phyloP scores from a whole-genome alignment of 1,284 basidiomycete genomes.

The Ustilago tritici region DNA sequence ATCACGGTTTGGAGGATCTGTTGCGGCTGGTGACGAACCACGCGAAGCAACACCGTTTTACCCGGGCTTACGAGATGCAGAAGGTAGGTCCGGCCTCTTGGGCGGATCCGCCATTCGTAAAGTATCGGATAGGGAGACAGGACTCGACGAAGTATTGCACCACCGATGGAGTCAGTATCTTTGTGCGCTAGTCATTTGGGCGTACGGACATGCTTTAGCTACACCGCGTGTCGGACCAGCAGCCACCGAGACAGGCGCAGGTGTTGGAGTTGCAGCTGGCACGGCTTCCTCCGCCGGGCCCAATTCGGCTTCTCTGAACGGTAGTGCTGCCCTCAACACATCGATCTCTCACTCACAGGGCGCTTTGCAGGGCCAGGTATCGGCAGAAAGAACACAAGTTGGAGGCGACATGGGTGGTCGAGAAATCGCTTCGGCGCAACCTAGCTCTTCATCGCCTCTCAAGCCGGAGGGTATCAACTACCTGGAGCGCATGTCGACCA shows the following conservation, averaged over 20 bases:
- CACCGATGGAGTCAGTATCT: conserved; percentile 58
- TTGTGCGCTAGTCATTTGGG: conserved; percentile 57
- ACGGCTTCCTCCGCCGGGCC: conserved; percentile 14
- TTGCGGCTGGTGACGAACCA: conserved; percentile 16
- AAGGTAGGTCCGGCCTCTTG: conserved; percentile 9
- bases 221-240: conserved; percentile 22
- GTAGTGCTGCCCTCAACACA: conserved; percentile 1
- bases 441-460: conserved; percentile 1
- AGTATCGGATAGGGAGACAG: conserved; percentile 29
- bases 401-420: conserved; percentile 10
- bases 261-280: background rate
- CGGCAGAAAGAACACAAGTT: conserved; percentile 33
- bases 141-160: conserved; percentile 54
- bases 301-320: conserved; percentile 23
- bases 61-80: conserved; percentile 21
- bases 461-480: conserved; percentile 49
- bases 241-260: conserved; percentile 5
- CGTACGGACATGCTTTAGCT: conserved; percentile 54
- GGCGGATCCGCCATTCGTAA: conserved; percentile 16
- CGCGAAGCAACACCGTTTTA: conserved; percentile 8
- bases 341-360: conserved; percentile 26
- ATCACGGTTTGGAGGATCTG: conserved; percentile 12
- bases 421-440: conserved; percentile 3
- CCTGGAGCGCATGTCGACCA: conserved; percentile 51
- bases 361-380: conserved; percentile 28